These are phyloP conservation scores for Aspergillus tamarii DNA, from an alignment of 2,329 filamentous ascomycete genomes.

Conservation along the genomic window DNA sequence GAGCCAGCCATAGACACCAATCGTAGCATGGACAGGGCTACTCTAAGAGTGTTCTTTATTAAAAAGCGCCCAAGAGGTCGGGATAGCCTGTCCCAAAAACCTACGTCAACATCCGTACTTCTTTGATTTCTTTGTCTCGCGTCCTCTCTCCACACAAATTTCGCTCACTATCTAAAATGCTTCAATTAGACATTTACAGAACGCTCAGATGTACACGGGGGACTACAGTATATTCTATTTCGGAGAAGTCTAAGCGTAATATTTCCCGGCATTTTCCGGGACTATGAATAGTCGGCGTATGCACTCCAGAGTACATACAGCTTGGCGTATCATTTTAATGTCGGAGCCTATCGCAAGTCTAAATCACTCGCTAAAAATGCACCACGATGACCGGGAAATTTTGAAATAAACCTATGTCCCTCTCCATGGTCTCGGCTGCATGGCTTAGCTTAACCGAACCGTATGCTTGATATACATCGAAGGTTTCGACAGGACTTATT, in stretches of 20 bases:
- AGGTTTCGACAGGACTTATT: not conserved
- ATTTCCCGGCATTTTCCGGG: not conserved
- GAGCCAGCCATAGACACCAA: not conserved
- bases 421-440: not conserved
- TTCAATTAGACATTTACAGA: not conserved
- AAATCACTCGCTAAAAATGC: not conserved
- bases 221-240: not conserved
- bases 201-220: not conserved
- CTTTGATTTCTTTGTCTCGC: not conserved
- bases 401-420: not conserved
- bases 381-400: not conserved
- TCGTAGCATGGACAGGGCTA: not conserved
- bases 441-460: not conserved
- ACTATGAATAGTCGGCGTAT: not conserved
- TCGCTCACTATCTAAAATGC: not conserved
- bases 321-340: not conserved
- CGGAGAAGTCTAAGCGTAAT: not conserved
- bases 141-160: not conserved
- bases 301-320: not conserved
- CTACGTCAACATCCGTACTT: not conserved
- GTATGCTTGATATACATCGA: not conserved
- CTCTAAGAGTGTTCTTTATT: not conserved
- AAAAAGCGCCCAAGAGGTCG: not conserved
- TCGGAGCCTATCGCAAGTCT: not conserved
- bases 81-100: not conserved